A percentile compares a stretch with the other conserved stretches of the same genome.
Evolutionary conservation across 2,329 filamentous ascomycete species (phyloP).

Genomic region (Phyllosticta citrichinensis): DNA sequence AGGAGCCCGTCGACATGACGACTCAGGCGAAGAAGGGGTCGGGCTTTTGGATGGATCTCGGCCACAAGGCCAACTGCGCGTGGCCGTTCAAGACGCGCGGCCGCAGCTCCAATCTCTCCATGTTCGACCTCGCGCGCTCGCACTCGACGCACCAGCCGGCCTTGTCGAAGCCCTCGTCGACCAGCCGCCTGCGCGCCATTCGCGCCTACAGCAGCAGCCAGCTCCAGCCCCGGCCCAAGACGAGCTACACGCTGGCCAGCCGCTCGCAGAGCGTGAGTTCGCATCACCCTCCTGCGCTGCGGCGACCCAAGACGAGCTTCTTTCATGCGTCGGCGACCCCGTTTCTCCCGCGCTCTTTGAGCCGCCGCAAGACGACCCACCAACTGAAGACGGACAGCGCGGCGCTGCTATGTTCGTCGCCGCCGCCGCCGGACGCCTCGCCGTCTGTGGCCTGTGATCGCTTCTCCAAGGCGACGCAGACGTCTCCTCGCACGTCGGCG

Average conservation of each 20-base stretch:
- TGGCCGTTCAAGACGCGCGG: background rate
- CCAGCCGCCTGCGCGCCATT: background rate
- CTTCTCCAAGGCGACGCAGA: background rate
- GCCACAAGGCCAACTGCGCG: background rate
- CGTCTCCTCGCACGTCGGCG: background rate
- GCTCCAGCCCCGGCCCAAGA: background rate
- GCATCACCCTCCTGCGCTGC: background rate
- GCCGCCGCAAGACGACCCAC: background rate
- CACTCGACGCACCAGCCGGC: background rate
- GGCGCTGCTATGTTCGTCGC: background rate
- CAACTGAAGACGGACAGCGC: background rate
- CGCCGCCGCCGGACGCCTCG: background rate
- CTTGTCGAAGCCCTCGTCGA: background rate
- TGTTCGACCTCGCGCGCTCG: background rate
- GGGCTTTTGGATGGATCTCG: background rate
- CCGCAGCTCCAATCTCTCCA: background rate
- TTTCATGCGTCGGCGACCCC: background rate
- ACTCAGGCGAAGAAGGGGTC: background rate
- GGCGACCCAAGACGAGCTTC: background rate
- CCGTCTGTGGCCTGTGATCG: background rate
- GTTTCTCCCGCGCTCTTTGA: background rate
- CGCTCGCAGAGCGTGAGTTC: background rate
- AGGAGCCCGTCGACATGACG: background rate
- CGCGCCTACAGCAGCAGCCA: background rate
- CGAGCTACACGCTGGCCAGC: background rate